Evolutionary conservation across 495 filamentous ascomycete genomes (phyloP).

Genomic region (Penicillium maclennaniae): DNA sequence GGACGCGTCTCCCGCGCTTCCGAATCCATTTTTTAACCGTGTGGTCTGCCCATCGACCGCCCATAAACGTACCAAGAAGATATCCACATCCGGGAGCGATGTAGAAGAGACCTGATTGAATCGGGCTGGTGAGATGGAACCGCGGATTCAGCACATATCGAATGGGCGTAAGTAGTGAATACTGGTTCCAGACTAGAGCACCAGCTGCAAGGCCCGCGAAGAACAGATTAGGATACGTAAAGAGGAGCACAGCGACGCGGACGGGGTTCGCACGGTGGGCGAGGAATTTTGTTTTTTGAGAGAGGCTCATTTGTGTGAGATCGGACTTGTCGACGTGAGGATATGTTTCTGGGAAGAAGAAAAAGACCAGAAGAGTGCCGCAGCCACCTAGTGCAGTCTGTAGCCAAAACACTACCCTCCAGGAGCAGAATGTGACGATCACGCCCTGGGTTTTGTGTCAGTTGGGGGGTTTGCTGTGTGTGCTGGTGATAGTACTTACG

Average conservation of each 20-base stretch:
- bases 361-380: constrained; percentile 55
- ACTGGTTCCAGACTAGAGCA: constrained; percentile 70
- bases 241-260: constrained; percentile 52
- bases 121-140: constrained; percentile 62
- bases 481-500: constrained; percentile 13
- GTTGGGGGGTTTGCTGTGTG: neutral
- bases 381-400: constrained; percentile 60
- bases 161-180: constrained; percentile 67
- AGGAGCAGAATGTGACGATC: constrained; percentile 65
- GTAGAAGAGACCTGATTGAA: constrained; percentile 68
- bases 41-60: constrained; percentile 68
- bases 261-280: constrained; percentile 60
- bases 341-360: constrained; percentile 68
- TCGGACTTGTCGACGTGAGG: constrained; percentile 55
- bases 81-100: constrained; percentile 71
- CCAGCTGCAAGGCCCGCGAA: constrained; percentile 57
- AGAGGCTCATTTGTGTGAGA: constrained; percentile 43
- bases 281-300: constrained; percentile 48
- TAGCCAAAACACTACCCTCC: constrained; percentile 71
- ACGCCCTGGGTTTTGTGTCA: constrained; percentile 43
- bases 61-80: constrained; percentile 64
- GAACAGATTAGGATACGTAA: constrained; percentile 63
- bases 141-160: constrained; percentile 71
- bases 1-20: constrained; percentile 56
- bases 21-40: constrained; percentile 59